Percentiles rank a stretch among this genome's conserved stretches.
phyloP scores from a whole-genome alignment of 75 land plant genomes.

The Selaginella moellendorffii region DNA sequence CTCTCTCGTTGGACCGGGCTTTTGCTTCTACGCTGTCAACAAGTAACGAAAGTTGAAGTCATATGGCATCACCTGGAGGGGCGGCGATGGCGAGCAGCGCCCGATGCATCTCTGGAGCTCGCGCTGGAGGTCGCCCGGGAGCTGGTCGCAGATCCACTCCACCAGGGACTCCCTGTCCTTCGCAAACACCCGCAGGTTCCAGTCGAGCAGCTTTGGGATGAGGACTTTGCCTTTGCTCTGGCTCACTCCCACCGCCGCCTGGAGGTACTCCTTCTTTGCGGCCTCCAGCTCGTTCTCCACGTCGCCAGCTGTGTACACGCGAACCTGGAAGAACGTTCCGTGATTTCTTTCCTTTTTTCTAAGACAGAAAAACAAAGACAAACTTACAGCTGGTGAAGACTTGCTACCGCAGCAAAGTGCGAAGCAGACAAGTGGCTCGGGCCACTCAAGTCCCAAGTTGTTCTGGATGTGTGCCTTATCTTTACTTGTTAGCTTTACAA shows the following conservation, averaged over 20 bases:
- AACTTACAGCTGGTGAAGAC: constrained; percentile 93
- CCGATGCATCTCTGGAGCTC: constrained; percentile 50
- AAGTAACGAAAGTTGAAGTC: constrained; percentile 78
- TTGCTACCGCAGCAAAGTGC: constrained; percentile 91
- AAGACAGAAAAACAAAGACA: background rate
- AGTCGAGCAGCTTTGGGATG: constrained; percentile 75
- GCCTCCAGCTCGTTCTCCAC: constrained; percentile 53
- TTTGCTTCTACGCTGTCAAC: background rate
- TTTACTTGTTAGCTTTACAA: constrained; percentile 6
- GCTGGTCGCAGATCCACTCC: constrained; percentile 73
- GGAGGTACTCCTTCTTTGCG: constrained; percentile 73
- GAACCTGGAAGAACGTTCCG: constrained; percentile 34
- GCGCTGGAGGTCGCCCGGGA: constrained; percentile 42
- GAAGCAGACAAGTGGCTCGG: constrained; percentile 88
- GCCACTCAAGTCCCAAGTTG: constrained; percentile 57
- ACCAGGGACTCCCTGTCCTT: constrained; percentile 71
- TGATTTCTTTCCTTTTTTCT: background rate
- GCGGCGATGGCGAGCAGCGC: constrained; percentile 23
- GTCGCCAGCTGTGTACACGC: constrained; percentile 54
- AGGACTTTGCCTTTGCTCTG: constrained; percentile 34
- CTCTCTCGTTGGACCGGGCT: too few species aligned
- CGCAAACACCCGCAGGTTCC: constrained; percentile 91
- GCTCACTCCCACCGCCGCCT: constrained; percentile 69
- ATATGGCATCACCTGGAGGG: constrained; percentile 52
- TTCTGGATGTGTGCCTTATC: constrained; percentile 16